phyloP scores from a whole-genome alignment of 441 rosid genomes.

The Gossypium laxum region DNA sequence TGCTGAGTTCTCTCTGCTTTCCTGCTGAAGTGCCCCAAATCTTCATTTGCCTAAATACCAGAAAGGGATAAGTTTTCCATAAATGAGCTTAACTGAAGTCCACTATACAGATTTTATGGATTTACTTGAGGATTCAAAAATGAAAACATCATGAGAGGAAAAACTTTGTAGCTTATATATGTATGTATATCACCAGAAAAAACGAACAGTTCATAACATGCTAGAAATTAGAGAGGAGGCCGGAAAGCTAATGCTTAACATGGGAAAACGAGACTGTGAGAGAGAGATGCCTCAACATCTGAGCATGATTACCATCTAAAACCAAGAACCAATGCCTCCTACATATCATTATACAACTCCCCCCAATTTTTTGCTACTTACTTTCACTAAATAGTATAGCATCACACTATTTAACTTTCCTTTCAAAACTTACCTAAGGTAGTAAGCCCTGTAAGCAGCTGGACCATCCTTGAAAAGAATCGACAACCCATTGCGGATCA shows the following conservation, averaged over 20 bases:
- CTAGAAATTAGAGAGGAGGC: background rate
- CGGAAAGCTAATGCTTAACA: background rate
- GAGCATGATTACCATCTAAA: slow-evolving; percentile 1
- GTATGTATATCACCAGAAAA: background rate
- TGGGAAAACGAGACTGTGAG: background rate
- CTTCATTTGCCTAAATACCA: slow-evolving; percentile 67
- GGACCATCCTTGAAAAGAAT: slow-evolving; percentile 82
- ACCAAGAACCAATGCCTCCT: background rate
- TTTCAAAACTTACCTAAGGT: slow-evolving; percentile 45
- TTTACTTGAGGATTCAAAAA: background rate
- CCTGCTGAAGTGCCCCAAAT: slow-evolving; percentile 78
- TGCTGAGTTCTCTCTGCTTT: slow-evolving; percentile 73
- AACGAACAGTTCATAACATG: background rate
- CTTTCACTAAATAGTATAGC: background rate
- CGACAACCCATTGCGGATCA: slow-evolving; percentile 90
- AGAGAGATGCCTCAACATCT: background rate
- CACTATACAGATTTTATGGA: background rate
- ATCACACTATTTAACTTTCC: background rate
- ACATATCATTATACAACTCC: background rate
- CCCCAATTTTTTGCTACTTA: background rate
- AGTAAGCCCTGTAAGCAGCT: slow-evolving; percentile 69
- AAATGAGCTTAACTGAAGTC: background rate
- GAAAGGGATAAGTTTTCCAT: background rate
- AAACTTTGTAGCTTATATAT: background rate
- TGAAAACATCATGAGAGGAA: background rate